Evolutionary conservation across 2,329 filamentous ascomycete genomes (phyloP), one percentile per base, ranked within the genome.

Genomic region (Xylariaceae sp.): DNA sequence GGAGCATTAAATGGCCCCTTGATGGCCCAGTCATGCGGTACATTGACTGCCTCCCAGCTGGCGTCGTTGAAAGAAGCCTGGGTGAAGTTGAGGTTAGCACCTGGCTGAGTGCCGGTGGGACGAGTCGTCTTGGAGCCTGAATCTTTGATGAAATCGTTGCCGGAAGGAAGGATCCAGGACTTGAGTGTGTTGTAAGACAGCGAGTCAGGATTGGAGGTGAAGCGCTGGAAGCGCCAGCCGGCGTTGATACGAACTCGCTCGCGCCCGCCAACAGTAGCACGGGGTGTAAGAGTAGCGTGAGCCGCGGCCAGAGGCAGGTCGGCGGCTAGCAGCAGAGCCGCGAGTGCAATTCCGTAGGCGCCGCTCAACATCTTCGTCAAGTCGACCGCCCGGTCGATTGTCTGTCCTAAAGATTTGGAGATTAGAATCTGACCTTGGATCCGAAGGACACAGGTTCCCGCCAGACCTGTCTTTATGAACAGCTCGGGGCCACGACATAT

Each of bases 1-100:
- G 70, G 65, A 0, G 69, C 66, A 71, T 65, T 62, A 29, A 72
- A 79, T 1, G 76, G 74, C 0, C 77, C 76, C 14, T 71, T 73
- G 57, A 78, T 75, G 7, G 76, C 76, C 77, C 76, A 79, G 61
- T 79, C 76, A 55, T 79, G 76, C 2, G 77, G 76, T 5, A 78
- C 60, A 23, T 70, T 66, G 16, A 79, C 63, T 4, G 65, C 54
- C 43, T 78, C 70, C 77, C 76, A 79, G 5, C 45, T 34, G 36
- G 59, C 51, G 16, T 69, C 69, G 41, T 71, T 60, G 45, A 73
- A 74, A 0, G 61, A 56, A 0, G 62, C 12, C 33, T 73, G 60
- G 2, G 69, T 63, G 26, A 69, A 74, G 2, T 60, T 23, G 36
- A 73, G 65, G 19, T 71, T 53, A 23, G 31, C 45, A 3, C 68